Evolutionary conservation across 2,329 filamentous ascomycete species (phyloP), one percentile per base, ranked within the genome.

Genomic region (Ascochyta fabae): DNA sequence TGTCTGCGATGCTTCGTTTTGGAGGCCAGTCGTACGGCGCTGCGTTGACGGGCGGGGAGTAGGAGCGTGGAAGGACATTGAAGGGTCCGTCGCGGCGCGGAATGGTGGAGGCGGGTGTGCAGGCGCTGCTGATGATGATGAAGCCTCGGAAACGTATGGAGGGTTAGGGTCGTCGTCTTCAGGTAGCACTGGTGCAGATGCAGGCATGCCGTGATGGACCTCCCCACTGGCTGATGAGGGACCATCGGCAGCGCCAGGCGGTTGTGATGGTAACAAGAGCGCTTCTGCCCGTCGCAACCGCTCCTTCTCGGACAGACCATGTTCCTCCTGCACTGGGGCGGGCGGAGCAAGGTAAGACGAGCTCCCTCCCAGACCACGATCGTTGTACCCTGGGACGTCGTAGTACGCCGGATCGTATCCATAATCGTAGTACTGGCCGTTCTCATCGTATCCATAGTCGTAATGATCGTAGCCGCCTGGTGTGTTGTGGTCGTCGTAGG

Each of bases 241-340:
- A n/a, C 78, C 78, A 27, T 75, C 73, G 52, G 78, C 74, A 12
- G 73, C 65, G 31, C 78, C 80, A 12, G 89, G 84, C 13, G 91
- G 93, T 66, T 88, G 87, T 68, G 92, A 96, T 2, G 94, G 94
- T 22, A 97, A 77, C 5, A 97, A 78, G 42, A 88, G 84, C 62
- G 88, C 84, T 76, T 97, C 93, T 36, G 91, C 92, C 55, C 86
- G 85, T 42, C 88, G 85, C 55, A 95, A 78, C 44, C 88, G 87
- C 56, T 96, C 88, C 75, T 97, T 97, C 61, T 98, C 95, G 12
- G 88, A 86, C 29, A 92, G 78, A 4, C 79, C 82, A 56, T 84
- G 84, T 51, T 91, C 86, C 12, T 83, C 78, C 10, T 81, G 78
- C 16, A 43, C 23, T 33, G 87, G 65, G 27, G 84, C 79, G n/a